Percentiles rank a stretch among this genome's conserved stretches.
These are phyloP conservation scores for Posidonia australis DNA, from an alignment of 106 monocot species.

Conservation along the genomic window DNA sequence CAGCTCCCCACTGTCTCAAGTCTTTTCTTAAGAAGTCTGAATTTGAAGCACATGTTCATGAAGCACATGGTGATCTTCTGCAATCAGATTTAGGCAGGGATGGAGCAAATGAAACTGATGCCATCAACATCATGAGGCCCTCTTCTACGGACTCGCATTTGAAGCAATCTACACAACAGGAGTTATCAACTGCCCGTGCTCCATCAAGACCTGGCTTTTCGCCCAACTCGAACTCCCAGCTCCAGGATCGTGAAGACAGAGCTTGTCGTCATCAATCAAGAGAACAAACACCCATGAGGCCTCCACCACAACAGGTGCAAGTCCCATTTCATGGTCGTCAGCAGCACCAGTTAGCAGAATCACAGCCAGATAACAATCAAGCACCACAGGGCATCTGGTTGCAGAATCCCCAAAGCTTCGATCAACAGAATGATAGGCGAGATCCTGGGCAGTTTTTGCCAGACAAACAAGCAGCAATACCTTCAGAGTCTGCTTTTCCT, in stretches of 20 bases:
- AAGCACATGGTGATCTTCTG: conserved; percentile 55
- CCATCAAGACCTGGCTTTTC: conserved; percentile 44
- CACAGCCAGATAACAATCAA: conserved; percentile 25
- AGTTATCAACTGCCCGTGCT: conserved; percentile 68
- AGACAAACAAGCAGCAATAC: conserved; percentile 19
- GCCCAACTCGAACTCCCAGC: conserved; percentile 46
- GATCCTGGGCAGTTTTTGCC: conserved; percentile 22
- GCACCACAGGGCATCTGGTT: conserved; percentile 35
- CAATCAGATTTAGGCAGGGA: conserved; percentile 36
- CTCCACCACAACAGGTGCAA: conserved; percentile 26
- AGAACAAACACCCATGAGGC: conserved; percentile 40
- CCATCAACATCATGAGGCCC: conserved; percentile 22
- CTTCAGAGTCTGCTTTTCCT: conserved; percentile 32
- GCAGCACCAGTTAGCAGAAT: conserved; percentile 26
- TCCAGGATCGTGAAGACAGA: conserved; percentile 52
- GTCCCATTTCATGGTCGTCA: conserved; percentile 22
- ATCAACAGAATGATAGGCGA: conserved; percentile 25
- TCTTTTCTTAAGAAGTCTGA: conserved; percentile 74
- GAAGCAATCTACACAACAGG: conserved; percentile 45
- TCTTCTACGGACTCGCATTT: conserved; percentile 31
- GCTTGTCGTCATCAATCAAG: conserved; percentile 33
- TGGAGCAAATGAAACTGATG: conserved; percentile 32
- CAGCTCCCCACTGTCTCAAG: conserved; percentile 86
- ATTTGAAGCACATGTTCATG: conserved; percentile 63
- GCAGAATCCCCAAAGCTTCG: conserved; percentile 18